Base-by-base conservation (phyloP, 2,329 filamentous ascomycete species). In the Cercospora sp. region DNA sequence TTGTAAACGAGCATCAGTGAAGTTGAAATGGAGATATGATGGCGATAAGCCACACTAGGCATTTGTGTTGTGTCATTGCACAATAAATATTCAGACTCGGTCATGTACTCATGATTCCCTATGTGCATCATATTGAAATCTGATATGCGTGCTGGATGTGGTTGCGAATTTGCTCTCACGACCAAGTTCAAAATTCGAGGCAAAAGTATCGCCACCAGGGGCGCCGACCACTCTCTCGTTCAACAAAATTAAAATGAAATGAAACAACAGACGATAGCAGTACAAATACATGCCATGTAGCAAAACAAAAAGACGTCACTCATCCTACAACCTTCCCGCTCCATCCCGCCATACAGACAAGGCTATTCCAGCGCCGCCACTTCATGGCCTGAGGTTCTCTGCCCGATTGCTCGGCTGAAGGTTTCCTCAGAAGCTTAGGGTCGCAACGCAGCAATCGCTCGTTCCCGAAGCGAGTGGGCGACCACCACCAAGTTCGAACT, bases 321-420 rank as follows among this genome's bases (percentile, higher is more conserved):
- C 67, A 64, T 61, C 65, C 64, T 67, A 70, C 67, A 75, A 77
- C 67, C 73, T 71, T 70, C 75, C 73, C 28, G 72, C 70, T 59
- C 68, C 74, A 75, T 75, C 74, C 77, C 78, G 70, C 75, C 74
- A 77, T 72, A 70, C 55, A 59, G 70, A 67, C 67, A 81, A 80
- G 83, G 83, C 62, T 85, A 78, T 78, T 86, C 84, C 83, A 81
- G 79, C 79, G 77, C 81, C 83, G 84, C 84, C 83, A 84, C 79
- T 80, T 79, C 80, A 81, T 83, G 83, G 83, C 82, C 83, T 80
- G 82, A 79, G 78, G 78, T 76, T 82, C 83, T 85, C 83, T 86
- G 84, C 84, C 83, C 82, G 84, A 86, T 86, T 83, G 79, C 84
- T 86, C 84, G 83, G 82, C 84, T 86, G 82, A 84, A 85, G 83